Base-by-base conservation (phyloP, 352 stramenopile genomes). In the Ophiocytium majus region DNA sequence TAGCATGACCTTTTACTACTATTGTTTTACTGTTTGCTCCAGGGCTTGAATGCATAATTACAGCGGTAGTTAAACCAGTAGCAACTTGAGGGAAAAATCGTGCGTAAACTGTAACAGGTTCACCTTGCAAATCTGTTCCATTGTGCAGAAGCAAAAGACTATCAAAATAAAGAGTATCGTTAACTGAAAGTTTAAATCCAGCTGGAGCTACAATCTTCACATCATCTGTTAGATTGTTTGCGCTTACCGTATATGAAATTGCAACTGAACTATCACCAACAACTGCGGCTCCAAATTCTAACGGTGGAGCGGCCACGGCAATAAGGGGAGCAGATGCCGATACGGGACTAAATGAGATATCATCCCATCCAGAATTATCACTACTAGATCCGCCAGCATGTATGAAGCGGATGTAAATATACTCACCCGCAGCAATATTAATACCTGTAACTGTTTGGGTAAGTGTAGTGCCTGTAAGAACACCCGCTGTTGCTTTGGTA, bases 141-240 rank as follows among this genome's bases (percentile, higher is more conserved):
- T 71, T 71, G 57, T 71, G 57, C 57, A 71, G 57, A 71, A 71
- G 57, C 57, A 71, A 71, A 71, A 71, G 57, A 71, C 57, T 71
- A 71, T 71, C 57, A 71, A 71, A 71, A 71, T 71, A 71, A 71
- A 71, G 57, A 71, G 57, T 71, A 71, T 71, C 57, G 57, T 71
- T 71, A 71, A 71, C 57, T 71, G 57, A 71, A 71, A 71, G 57
- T 71, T 71, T 71, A 71, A 71, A 71, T 71, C 57, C 57, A 71
- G 57, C 57, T 71, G 57, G 57, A 71, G 57, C 57, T 71, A 71
- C 57, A 71, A 71, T 71, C 57, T 71, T 71, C 57, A 71, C 57
- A 71, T 71, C 57, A 71, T 71, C 57, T 71, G 57, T 71, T 71
- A 71, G 57, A 71, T 71, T 71, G 57, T 71, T 71, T 71, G 57